phyloP scores from a whole-genome alignment of 2,329 filamentous ascomycete genomes.

The Alternaria brassicae region DNA sequence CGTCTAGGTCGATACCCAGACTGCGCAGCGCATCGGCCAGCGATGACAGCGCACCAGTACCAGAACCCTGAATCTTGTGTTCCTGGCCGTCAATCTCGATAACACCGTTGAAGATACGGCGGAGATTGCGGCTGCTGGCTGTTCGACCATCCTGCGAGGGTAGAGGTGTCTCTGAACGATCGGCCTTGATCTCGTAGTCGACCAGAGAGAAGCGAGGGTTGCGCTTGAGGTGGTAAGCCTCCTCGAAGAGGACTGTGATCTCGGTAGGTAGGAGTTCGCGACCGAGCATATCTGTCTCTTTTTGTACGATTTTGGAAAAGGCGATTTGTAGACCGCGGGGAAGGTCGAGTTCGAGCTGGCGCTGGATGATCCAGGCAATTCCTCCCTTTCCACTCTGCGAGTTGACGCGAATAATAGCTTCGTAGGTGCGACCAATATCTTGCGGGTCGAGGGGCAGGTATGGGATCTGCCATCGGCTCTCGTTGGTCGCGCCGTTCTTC shows the following conservation, averaged over 20 bases:
- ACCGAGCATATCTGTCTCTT: conserved; percentile 77
- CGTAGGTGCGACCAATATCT: conserved; percentile 96
- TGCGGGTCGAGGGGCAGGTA: conserved; percentile 92
- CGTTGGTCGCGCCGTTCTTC: conserved; percentile 62
- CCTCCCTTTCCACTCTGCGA: conserved; percentile 95
- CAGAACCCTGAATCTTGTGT: conserved; percentile 77
- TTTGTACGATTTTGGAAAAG: conserved; percentile 87
- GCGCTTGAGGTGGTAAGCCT: conserved; percentile 81
- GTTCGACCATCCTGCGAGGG: conserved; percentile 73
- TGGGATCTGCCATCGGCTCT: conserved; percentile 81
- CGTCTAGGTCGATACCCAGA: conserved; percentile 85
- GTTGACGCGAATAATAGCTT: conserved; percentile 97
- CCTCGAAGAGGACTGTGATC: conserved; percentile 86
- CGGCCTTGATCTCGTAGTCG: conserved; percentile 89
- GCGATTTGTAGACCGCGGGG: conserved; percentile 91
- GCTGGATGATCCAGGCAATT: conserved; percentile 90
- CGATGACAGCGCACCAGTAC: conserved; percentile 90
- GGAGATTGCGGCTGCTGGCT: conserved; percentile 77
- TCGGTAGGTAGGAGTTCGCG: conserved; percentile 85
- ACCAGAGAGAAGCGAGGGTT: conserved; percentile 86
- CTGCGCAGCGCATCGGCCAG: conserved; percentile 80
- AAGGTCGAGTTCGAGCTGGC: conserved; percentile 87
- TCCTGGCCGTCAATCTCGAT: conserved; percentile 82
- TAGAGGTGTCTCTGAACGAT: conserved; percentile 77
- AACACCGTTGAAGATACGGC: conserved; percentile 83